phyloP scores from a whole-genome alignment of 805 yeast species.

The Cyberlindnera euphorbiae region DNA sequence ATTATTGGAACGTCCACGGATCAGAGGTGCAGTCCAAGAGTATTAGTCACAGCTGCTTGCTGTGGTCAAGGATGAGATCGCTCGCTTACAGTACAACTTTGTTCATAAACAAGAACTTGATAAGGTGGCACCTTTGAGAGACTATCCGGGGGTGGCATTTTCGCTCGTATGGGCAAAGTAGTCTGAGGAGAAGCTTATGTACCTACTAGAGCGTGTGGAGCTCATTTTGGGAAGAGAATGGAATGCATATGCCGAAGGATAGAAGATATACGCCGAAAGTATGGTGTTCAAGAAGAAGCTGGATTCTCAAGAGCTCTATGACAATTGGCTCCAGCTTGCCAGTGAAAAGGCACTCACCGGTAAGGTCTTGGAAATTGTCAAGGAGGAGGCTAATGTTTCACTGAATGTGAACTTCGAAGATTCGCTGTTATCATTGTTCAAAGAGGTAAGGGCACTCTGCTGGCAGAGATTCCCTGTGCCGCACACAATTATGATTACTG shows the following conservation, averaged over 20 bases:
- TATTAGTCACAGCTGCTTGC: slow-evolving; percentile 49
- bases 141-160: slow-evolving; percentile 44
- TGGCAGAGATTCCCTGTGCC: slow-evolving; percentile 57
- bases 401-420: slow-evolving; percentile 50
- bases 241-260: slow-evolving; percentile 63
- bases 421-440: slow-evolving; percentile 36
- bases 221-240: slow-evolving; percentile 56
- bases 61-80: slow-evolving; percentile 44
- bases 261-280: slow-evolving; percentile 49
- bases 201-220: slow-evolving; percentile 41
- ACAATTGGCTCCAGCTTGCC: slow-evolving; percentile 44
- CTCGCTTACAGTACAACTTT: slow-evolving; percentile 36
- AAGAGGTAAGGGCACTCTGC: slow-evolving; percentile 49
- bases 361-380: slow-evolving; percentile 35
- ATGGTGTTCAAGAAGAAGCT: slow-evolving; percentile 40
- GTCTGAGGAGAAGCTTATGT: slow-evolving; percentile 38
- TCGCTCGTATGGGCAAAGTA: slow-evolving; percentile 51
- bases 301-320: slow-evolving; percentile 37
- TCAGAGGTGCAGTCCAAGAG: slow-evolving; percentile 55
- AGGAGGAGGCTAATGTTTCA: slow-evolving; percentile 23
- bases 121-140: slow-evolving; percentile 36
- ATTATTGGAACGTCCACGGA: slow-evolving; percentile 46
- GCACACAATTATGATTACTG: slow-evolving; percentile 37
- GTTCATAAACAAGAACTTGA: slow-evolving; percentile 32
- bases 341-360: slow-evolving; percentile 27